Conservation (phyloP, 805 yeast genomes). For the Myxozyma melibiosi region DNA sequence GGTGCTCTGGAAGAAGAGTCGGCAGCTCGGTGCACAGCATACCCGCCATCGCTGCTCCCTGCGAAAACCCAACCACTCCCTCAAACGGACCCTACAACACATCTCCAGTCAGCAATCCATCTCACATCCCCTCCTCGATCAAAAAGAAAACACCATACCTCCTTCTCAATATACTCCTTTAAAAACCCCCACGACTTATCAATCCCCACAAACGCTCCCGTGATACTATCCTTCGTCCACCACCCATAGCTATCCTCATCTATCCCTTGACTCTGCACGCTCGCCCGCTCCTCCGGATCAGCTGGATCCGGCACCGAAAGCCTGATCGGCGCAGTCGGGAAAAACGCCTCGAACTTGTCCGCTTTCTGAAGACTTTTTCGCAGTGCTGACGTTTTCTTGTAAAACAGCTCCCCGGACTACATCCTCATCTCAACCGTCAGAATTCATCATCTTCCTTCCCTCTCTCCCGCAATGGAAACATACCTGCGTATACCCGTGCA, state of each 20-base stretch:
- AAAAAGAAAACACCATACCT: too few relatives aligned
- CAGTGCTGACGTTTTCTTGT: slow-evolving; percentile 86
- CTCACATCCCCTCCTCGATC: too few relatives aligned
- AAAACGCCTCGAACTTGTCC: slow-evolving; percentile 67
- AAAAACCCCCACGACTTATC: slow-evolving; percentile 54
- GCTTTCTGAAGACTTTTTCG: slow-evolving; percentile 67
- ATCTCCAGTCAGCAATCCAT: too few relatives aligned
- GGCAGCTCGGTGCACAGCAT: slow-evolving; percentile 63
- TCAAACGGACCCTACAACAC: slow-evolving; percentile 73
- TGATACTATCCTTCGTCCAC: slow-evolving; percentile 44
- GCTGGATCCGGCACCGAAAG: slow-evolving; percentile 76
- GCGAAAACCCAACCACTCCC: slow-evolving; percentile 89
- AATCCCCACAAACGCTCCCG: slow-evolving; percentile 41
- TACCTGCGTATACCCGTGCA: slow-evolving; percentile 73
- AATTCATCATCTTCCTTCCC: neutral
- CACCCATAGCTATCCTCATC: slow-evolving; percentile 44
- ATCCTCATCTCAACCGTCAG: neutral
- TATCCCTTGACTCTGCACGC: slow-evolving; percentile 49
- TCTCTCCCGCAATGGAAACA: neutral
- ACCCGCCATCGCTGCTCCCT: slow-evolving; percentile 89
- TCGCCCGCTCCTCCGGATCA: slow-evolving; percentile 48
- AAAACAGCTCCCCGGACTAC: slow-evolving; percentile 74
- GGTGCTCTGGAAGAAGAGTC: slow-evolving; percentile 55
- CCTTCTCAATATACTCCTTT: slow-evolving; percentile 55
- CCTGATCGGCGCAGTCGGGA: slow-evolving; percentile 78